Evolutionary conservation across 2,329 filamentous ascomycete genomes (phyloP).

Genomic region (Fusarium graminum): DNA sequence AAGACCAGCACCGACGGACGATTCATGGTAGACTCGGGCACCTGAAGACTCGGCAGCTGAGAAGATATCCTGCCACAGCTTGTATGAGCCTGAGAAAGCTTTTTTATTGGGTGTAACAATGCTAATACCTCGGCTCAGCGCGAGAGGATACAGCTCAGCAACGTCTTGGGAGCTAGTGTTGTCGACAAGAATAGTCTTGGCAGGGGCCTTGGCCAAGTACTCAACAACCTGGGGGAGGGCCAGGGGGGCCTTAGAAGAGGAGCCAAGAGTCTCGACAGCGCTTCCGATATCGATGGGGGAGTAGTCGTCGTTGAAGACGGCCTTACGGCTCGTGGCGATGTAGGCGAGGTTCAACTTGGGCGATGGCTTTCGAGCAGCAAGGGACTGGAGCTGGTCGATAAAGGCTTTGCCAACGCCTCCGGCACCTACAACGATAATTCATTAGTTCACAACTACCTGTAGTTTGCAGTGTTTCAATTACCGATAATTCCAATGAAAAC

Average conservation of each 20-base stretch:
- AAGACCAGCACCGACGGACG: conserved; percentile 91
- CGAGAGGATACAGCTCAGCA: conserved; percentile 83
- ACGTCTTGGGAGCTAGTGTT: conserved; percentile 94
- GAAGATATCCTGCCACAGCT: conserved; percentile 91
- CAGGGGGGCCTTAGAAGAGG: conserved; percentile 74
- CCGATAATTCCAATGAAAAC: conserved; percentile 67
- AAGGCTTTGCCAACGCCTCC: conserved; percentile 95
- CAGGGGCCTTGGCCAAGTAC: conserved; percentile 82
- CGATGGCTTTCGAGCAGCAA: conserved; percentile 74
- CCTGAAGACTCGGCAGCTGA: conserved; percentile 75
- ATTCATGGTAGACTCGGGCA: conserved; percentile 94
- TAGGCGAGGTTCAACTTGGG: conserved; percentile 83
- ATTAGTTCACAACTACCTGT: conserved; percentile 26
- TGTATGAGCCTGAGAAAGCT: conserved; percentile 85
- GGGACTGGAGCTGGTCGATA: conserved; percentile 80
- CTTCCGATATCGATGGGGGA: conserved; percentile 72
- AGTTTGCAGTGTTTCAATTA: conserved; percentile 44
- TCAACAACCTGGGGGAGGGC: conserved; percentile 77
- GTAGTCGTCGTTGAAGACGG: conserved; percentile 81
- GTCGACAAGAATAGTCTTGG: conserved; percentile 87
- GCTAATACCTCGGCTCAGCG: conserved; percentile 85
- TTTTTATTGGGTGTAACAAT: conserved; percentile 99
- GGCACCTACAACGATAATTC: conserved; percentile 69
- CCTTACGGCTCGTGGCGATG: conserved; percentile 87
- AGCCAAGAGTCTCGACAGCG: conserved; percentile 71